Evolutionary conservation across 768 basidiomycete genomes (phyloP).

Genomic region (Collybiopsis confluens): DNA sequence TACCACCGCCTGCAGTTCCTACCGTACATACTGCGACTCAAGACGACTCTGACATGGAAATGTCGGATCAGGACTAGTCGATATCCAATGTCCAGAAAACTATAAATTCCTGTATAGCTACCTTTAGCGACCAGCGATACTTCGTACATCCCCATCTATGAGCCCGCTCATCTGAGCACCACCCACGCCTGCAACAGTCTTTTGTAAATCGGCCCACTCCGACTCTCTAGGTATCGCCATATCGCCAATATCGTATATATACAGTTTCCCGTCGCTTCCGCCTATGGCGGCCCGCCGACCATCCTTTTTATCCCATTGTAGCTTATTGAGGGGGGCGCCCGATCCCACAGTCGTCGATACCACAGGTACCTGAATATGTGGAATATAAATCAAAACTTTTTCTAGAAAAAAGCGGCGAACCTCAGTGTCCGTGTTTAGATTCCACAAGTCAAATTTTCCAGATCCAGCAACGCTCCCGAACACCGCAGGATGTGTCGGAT

Average conservation of each 20-base stretch:
- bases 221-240: constrained; percentile 82
- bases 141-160: constrained; percentile 26
- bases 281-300: constrained; percentile 88
- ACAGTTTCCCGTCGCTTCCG: constrained; percentile 87
- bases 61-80: constrained; percentile 8
- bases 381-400: constrained; percentile 8
- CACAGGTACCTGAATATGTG: constrained; percentile 67
- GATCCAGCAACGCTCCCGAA: constrained; percentile 94
- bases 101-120: too few species aligned
- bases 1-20: constrained; percentile 7
- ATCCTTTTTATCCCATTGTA: constrained; percentile 93
- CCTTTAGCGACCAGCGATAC: constrained; percentile 30
- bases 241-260: constrained; percentile 94
- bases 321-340: constrained; percentile 87
- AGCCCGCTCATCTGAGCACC: constrained; percentile 46
- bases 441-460: constrained; percentile 96
- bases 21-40: neutral
- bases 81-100: too few species aligned
- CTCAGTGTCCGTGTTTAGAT: constrained; percentile 95
- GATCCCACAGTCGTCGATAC: constrained; percentile 82
- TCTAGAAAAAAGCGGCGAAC: too few species aligned
- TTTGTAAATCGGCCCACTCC: constrained; percentile 93
- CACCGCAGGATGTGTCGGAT: constrained; percentile 89
- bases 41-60: constrained; percentile 19
- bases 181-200: constrained; percentile 73